Evolutionary conservation across 2,329 filamentous ascomycete species (phyloP), one percentile per base, ranked within the genome.

Genomic region (Ceratocystis alfenasii): DNA sequence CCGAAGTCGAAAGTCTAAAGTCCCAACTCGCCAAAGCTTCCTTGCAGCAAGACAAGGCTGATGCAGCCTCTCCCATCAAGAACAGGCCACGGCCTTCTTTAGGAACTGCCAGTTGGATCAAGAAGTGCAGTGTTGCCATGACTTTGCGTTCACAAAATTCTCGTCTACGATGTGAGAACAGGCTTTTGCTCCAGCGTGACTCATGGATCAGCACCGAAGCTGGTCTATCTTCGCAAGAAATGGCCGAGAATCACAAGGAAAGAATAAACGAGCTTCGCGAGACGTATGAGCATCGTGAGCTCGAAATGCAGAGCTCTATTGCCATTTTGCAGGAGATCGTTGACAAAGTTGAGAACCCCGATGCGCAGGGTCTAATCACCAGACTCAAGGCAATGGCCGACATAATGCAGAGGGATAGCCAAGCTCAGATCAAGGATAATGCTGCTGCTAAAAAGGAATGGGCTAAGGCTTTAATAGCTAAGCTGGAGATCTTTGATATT

Each of bases 241-340:
- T 59, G 55, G 55, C 55, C 0, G 55, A 59, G 55, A 59, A 36
- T 28, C 55, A 59, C 28, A n/a, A 36, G n/a, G 55, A 59, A 30
- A 30, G 33, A 36, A 59, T 59, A 28, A 59, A 25, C 28, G 10
- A 36, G 25, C 55, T 59, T 3, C 25, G 55, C 2, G 55, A 59
- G 28, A 59, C 28, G 12, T 59, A 59, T 17, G 28, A 59, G 12
- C 25, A 20, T 30, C 55, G 55, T 3, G 55, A 59, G n/a, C 17
- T 59, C 55, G 36, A 59, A 30, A 59, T 59, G 55, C 55, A 59
- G 12, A 59, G 22, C 17, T 59, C 28, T 7, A 22, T 59, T 4
- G 17, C 20, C 6, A 33, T 59, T 28, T 28, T 59, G 28, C 4
- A 59, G 55, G 55, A 36, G 28, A 59, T 59, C n/a, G 55, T 59